These are phyloP conservation scores for Trichoderma sp. DNA, from an alignment of 2,329 filamentous ascomycete genomes.

Conservation along the genomic window DNA sequence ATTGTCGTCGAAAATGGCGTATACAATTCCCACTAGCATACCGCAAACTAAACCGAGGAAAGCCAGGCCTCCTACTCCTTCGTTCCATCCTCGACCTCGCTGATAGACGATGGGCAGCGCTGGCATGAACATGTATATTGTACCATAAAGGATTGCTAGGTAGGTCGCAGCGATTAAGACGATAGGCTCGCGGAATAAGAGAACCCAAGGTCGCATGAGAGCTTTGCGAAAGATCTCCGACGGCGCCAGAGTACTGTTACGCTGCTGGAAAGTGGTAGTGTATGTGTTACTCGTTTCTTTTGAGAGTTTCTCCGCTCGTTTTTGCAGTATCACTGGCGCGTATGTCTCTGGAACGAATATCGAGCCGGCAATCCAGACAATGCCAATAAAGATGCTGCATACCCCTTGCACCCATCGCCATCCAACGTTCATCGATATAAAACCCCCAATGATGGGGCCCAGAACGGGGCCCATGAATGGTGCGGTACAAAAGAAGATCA, in stretches of 20 bases:
- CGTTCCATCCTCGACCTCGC: slow-evolving; percentile 50
- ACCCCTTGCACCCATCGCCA: slow-evolving; percentile 74
- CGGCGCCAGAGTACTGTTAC: not conserved
- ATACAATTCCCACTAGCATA: not conserved
- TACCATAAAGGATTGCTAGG: slow-evolving; percentile 55
- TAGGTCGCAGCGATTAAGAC: slow-evolving; percentile 61
- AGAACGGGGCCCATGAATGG: slow-evolving; percentile 60
- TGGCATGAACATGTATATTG: slow-evolving; percentile 51
- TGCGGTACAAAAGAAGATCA: slow-evolving; percentile 2
- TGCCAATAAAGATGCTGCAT: slow-evolving; percentile 37
- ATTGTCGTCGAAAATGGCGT: not conserved
- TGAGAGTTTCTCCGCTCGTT: not conserved
- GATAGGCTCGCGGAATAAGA: slow-evolving; percentile 64
- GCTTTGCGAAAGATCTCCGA: slow-evolving; percentile 1
- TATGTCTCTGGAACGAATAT: not conserved
- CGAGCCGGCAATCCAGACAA: not conserved
- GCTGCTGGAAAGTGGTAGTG: not conserved
- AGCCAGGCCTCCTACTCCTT: slow-evolving; percentile 49
- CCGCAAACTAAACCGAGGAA: slow-evolving; percentile 8
- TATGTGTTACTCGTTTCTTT: not conserved
- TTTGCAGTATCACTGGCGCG: not conserved
- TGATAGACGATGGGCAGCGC: slow-evolving; percentile 60
- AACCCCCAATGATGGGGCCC: slow-evolving; percentile 68
- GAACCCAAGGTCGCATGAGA: slow-evolving; percentile 55
- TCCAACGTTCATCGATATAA: slow-evolving; percentile 61